These are phyloP conservation scores for Westerdykella aurantiaca DNA, from an alignment of 2,329 filamentous ascomycete genomes.

Conservation along the genomic window DNA sequence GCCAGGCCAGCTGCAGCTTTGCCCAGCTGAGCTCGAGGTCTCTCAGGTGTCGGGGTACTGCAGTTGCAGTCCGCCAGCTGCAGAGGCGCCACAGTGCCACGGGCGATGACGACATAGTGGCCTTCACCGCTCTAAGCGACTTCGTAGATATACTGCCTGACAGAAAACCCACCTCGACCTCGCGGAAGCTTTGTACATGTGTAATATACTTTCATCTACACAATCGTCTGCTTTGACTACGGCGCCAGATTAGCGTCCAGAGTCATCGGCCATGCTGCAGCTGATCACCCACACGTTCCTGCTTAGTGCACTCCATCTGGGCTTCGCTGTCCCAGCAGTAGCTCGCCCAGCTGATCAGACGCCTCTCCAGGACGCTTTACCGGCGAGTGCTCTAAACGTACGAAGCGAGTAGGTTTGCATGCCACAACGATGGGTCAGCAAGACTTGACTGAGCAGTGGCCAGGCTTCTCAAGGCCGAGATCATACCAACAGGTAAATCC, in stretches of 20 bases:
- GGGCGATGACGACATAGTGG: too few species aligned
- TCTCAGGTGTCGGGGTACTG: too few species aligned
- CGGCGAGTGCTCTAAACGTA: slow-evolving; percentile 19
- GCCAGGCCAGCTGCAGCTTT: too few species aligned
- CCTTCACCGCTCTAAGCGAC: too few species aligned
- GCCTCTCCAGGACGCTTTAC: slow-evolving; percentile 11
- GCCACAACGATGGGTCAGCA: neutral
- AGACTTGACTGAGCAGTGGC: slow-evolving; percentile 5
- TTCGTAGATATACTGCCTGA: too few species aligned
- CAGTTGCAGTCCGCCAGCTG: too few species aligned
- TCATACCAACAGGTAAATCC: slow-evolving; percentile 35
- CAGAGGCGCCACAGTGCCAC: too few species aligned
- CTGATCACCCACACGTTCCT: neutral
- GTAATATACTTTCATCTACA: too few species aligned
- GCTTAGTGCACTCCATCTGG: slow-evolving; percentile 16
- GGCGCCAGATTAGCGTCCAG: neutral
- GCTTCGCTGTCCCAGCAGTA: slow-evolving; percentile 3
- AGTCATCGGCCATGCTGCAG: neutral
- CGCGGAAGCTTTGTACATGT: too few species aligned
- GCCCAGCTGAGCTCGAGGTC: too few species aligned
- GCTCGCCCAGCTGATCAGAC: slow-evolving; percentile 28
- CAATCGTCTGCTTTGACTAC: too few species aligned
- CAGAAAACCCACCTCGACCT: too few species aligned
- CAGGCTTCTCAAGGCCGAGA: slow-evolving; percentile 37
- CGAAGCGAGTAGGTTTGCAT: slow-evolving; percentile 20